phyloP scores from a whole-genome alignment of 805 yeast species.

The Blastobotrys chiropterorum region DNA sequence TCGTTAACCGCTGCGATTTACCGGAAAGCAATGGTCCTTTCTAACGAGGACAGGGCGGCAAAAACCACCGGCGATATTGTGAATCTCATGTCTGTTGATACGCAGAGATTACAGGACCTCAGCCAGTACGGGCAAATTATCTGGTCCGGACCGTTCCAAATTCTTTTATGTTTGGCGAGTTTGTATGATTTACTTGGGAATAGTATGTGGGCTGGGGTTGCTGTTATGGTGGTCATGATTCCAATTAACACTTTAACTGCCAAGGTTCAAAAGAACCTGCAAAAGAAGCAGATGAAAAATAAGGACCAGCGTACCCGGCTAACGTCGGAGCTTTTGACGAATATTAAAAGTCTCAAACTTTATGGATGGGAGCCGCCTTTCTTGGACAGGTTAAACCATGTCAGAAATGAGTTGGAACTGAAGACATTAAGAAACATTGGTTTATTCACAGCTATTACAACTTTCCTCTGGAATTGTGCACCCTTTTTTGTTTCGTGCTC shows the following conservation, averaged over 20 bases:
- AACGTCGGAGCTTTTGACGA: conserved; percentile 81
- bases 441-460: conserved; percentile 75
- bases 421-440: conserved; percentile 69
- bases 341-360: conserved; percentile 78
- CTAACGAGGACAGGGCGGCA: conserved; percentile 46
- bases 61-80: conserved; percentile 77
- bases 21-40: conserved; percentile 56
- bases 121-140: conserved; percentile 72
- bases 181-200: conserved; percentile 72
- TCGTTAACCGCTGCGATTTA: conserved; percentile 60
- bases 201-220: conserved; percentile 89
- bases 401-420: conserved; percentile 56
- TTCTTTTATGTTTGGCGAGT: conserved; percentile 67
- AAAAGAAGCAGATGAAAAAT: conserved; percentile 81
- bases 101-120: conserved; percentile 54
- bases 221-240: conserved; percentile 62
- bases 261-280: conserved; percentile 44
- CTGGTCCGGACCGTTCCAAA: conserved; percentile 94
- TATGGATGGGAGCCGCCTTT: conserved; percentile 88
- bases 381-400: conserved; percentile 42
- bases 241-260: conserved; percentile 60
- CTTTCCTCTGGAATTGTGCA: conserved; percentile 80
- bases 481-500: conserved; percentile 90
- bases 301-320: conserved; percentile 73
- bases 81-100: conserved; percentile 72